These are phyloP conservation scores for Agrocybe pediades DNA, from an alignment of 768 basidiomycete species.

Conservation along the genomic window DNA sequence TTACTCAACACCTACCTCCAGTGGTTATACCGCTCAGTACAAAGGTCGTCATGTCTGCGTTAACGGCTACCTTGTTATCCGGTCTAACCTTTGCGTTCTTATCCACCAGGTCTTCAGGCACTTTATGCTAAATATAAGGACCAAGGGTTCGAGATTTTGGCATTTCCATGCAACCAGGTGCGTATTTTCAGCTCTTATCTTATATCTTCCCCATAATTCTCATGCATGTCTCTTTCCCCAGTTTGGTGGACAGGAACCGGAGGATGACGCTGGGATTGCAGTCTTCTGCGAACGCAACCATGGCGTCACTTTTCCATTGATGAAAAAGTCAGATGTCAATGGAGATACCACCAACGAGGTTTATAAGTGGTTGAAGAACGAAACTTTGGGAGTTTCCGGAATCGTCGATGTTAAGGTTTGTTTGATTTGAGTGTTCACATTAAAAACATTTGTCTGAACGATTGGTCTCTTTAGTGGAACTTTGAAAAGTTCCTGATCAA, in stretches of 20 bases:
- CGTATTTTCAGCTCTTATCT: conserved; percentile 11
- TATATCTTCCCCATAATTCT: background rate
- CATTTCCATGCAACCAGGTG: conserved; percentile 92
- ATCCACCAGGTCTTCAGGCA: conserved; percentile 66
- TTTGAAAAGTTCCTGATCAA: conserved; percentile 89
- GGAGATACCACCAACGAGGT: conserved; percentile 83
- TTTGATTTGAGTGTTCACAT: background rate
- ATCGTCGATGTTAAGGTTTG: conserved; percentile 73
- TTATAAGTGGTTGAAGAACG: conserved; percentile 80
- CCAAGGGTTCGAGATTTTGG: conserved; percentile 74
- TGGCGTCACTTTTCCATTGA: conserved; percentile 87
- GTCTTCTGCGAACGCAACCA: conserved; percentile 81
- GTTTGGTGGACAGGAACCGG: conserved; percentile 88
- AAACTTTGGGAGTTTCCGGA: conserved; percentile 75
- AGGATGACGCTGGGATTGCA: conserved; percentile 69
- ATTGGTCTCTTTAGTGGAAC: conserved; percentile 63
- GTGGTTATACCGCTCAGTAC: conserved; percentile 84
- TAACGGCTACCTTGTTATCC: background rate
- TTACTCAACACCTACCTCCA: conserved; percentile 24
- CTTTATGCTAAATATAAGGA: conserved; percentile 84
- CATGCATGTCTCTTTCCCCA: conserved; percentile 26
- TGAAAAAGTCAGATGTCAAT: conserved; percentile 94
- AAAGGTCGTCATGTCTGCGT: conserved; percentile 38
- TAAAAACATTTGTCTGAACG: background rate
- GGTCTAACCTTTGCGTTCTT: background rate